A percentile compares a stretch with the other conserved stretches of the same genome.
Conservation (phyloP, 2,329 filamentous ascomycete genomes). For the Zymoseptoria crescenta region DNA sequence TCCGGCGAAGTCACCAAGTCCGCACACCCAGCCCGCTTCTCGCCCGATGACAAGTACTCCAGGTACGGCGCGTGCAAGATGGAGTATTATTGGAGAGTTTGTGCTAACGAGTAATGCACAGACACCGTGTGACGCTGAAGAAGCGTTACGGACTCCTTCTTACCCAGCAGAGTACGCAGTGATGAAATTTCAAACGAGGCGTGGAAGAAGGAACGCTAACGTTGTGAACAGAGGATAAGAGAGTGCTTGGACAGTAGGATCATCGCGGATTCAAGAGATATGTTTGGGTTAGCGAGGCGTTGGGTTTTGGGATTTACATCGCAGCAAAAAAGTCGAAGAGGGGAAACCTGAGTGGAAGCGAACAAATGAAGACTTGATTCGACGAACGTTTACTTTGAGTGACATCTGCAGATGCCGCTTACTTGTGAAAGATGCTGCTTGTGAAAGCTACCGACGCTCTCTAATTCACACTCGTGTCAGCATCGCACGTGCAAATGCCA, state of each 20-base stretch:
- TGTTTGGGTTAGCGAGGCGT: constrained; percentile 24
- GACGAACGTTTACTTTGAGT: no score
- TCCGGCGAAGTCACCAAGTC: constrained; percentile 85
- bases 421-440: no score
- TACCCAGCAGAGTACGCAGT: constrained; percentile 56
- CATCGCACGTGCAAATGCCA: not conserved
- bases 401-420: no score
- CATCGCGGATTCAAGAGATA: not conserved
- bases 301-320: constrained; percentile 5
- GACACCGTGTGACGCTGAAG: constrained; percentile 91
- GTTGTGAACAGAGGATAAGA: constrained; percentile 33
- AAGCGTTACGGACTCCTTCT: constrained; percentile 82
- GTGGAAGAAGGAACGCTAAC: constrained; percentile 1
- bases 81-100: not conserved
- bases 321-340: not conserved
- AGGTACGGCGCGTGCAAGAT: constrained; percentile 38
- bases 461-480: not conserved
- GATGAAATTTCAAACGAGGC: not conserved
- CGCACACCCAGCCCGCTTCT: constrained; percentile 92
- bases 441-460: not conserved
- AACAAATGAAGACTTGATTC: not conserved
- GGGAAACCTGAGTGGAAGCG: not conserved
- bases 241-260: constrained; percentile 36
- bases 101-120: constrained; percentile 26
- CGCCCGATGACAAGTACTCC: constrained; percentile 97